A percentile compares a stretch with the other conserved stretches of the same genome.
Conservation (phyloP, 2,329 filamentous ascomycete genomes). For the Zymoseptoria ardabiliae region DNA sequence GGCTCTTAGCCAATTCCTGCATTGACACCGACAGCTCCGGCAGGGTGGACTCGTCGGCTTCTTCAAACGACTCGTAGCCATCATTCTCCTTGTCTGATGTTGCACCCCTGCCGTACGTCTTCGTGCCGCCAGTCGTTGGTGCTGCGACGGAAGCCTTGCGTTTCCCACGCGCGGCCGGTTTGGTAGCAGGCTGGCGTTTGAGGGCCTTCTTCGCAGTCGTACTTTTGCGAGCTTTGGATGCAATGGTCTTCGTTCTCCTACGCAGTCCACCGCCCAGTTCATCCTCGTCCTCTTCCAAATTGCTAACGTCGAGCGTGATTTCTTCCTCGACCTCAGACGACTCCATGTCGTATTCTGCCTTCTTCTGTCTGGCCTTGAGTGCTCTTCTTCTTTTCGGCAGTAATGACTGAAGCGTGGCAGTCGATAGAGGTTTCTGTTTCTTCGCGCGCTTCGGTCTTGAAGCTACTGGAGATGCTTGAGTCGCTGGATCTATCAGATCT, state of each 20-base stretch:
- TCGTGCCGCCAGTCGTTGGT: conserved; percentile 11
- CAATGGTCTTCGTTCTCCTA: conserved; percentile 14
- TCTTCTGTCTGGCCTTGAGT: conserved; percentile 16
- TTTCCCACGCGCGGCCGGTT: conserved; percentile 3
- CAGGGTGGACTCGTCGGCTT: conserved; percentile 19
- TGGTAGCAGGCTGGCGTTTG: conserved; percentile 5
- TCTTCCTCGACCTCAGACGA: conserved; percentile 29
- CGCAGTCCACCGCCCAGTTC: conserved; percentile 28
- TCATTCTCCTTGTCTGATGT: conserved; percentile 39
- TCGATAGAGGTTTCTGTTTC: conserved; percentile 30
- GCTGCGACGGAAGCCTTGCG: conserved; percentile 8
- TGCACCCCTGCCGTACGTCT: conserved; percentile 26
- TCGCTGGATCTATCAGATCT: conserved; percentile 16
- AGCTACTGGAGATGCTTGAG: conserved; percentile 20
- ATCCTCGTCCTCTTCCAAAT: conserved; percentile 34
- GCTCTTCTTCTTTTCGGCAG: conserved; percentile 36
- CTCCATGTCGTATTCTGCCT: conserved; percentile 35
- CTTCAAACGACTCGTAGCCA: conserved; percentile 19
- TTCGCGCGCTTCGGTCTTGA: conserved; percentile 20
- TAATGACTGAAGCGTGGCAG: conserved; percentile 38
- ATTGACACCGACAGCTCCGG: conserved; percentile 21
- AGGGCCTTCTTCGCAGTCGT: conserved; percentile 14
- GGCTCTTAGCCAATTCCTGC: conserved; percentile 26
- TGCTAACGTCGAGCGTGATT: conserved; percentile 13
- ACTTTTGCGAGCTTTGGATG: conserved; percentile 8